A percentile compares a stretch with the other conserved stretches of the same genome.
phyloP scores from a whole-genome alignment of 768 basidiomycete species.

The Gelatoporia subvermispora region DNA sequence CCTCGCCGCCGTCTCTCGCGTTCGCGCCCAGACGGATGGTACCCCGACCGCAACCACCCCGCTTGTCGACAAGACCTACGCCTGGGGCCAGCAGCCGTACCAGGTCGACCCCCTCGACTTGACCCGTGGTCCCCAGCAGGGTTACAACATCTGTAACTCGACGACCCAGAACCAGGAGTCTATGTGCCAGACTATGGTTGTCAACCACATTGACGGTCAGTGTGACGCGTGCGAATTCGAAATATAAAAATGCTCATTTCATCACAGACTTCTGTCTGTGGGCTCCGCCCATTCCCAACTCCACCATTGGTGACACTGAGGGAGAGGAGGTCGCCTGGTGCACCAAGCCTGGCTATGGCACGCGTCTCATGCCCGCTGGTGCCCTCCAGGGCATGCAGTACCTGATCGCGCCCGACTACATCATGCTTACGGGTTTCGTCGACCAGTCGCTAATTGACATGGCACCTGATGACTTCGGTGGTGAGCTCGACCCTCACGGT shows the following conservation, averaged over 20 bases:
- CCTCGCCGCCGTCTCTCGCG: constrained; percentile 19
- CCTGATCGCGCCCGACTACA: constrained; percentile 53
- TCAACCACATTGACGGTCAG: constrained; percentile 53
- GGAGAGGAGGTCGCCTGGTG: constrained; percentile 74
- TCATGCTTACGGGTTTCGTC: constrained; percentile 58
- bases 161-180: constrained; percentile 59
- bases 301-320: constrained; percentile 61
- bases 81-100: constrained; percentile 40
- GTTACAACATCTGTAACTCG: constrained; percentile 66
- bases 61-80: constrained; percentile 21
- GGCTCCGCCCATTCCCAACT: constrained; percentile 48
- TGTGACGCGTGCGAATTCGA: constrained; percentile 2
- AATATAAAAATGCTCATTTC: constrained; percentile 16
- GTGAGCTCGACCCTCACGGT: constrained; percentile 75
- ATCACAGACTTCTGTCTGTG: constrained; percentile 65
- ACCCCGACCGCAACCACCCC: constrained; percentile 22
- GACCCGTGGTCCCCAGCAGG: constrained; percentile 52
- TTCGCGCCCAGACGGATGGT: constrained; percentile 17
- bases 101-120: constrained; percentile 40
- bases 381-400: constrained; percentile 62
- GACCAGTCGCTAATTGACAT: constrained; percentile 60
- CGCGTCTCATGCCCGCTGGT: constrained; percentile 67
- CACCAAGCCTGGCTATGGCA: constrained; percentile 64
- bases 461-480: constrained; percentile 52
- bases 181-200: constrained; percentile 64